These are phyloP conservation scores for Hibiscus syriacus DNA, from an alignment of 345 rosid species.

Conservation along the genomic window DNA sequence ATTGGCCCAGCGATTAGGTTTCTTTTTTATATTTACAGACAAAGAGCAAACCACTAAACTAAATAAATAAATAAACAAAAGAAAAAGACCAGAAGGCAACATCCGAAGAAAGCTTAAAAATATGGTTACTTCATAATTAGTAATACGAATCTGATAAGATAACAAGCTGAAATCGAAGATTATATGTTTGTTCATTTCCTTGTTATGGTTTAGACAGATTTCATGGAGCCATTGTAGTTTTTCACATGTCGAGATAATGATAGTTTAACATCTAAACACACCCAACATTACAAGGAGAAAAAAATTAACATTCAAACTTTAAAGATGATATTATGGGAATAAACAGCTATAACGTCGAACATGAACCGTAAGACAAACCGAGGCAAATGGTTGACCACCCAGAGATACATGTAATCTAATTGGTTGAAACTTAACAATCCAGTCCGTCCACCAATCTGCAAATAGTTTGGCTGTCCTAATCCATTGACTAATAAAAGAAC, in stretches of 20 bases:
- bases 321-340: too few relatives aligned
- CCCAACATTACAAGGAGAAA: too few relatives aligned
- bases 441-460: slow-evolving; percentile 37
- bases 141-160: neutral
- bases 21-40: neutral
- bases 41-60: neutral
- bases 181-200: neutral
- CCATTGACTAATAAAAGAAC: neutral
- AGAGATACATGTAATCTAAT: neutral
- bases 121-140: neutral
- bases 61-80: neutral
- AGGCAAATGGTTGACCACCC: slow-evolving; percentile 8
- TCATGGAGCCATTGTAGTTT: neutral
- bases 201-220: neutral
- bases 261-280: neutral
- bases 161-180: neutral
- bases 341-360: too few relatives aligned
- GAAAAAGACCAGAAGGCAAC: neutral
- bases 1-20: neutral
- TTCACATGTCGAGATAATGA: slow-evolving; percentile 11
- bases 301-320: too few relatives aligned
- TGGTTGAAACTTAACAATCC: neutral
- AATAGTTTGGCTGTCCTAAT: slow-evolving; percentile 25
- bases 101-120: neutral
- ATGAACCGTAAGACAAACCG: too few relatives aligned